Evolutionary conservation across 768 basidiomycete genomes (phyloP).

Genomic region (Termitomyces heimii): DNA sequence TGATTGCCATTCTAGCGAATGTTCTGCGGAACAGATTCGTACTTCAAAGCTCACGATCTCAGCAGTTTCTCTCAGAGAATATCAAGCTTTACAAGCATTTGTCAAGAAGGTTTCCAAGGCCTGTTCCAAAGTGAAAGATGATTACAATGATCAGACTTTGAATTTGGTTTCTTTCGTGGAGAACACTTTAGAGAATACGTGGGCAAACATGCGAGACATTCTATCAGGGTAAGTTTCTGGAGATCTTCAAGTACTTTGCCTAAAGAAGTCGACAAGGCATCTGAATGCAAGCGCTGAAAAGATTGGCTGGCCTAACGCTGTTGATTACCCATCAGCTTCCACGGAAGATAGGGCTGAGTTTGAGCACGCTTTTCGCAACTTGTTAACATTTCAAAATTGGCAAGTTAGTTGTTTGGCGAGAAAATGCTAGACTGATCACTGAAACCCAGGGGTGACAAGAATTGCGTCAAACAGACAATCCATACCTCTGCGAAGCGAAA

Average conservation of each 20-base stretch:
- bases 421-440: neutral
- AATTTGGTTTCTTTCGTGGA: conserved; percentile 59
- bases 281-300: conserved; percentile 63
- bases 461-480: conserved; percentile 18
- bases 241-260: neutral
- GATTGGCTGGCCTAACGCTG: conserved; percentile 79
- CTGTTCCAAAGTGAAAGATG: conserved; percentile 42
- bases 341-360: conserved; percentile 55
- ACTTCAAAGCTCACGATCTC: conserved; percentile 31
- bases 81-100: conserved; percentile 57
- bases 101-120: conserved; percentile 41
- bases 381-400: conserved; percentile 76
- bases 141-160: conserved; percentile 41
- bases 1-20: conserved; percentile 38
- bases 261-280: conserved; percentile 33
- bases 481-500: conserved; percentile 31
- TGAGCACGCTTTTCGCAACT: conserved; percentile 70
- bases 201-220: conserved; percentile 64
- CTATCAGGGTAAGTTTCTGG: conserved; percentile 51
- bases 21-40: conserved; percentile 48
- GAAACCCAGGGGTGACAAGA: conserved; percentile 42
- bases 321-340: conserved; percentile 54
- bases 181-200: conserved; percentile 62
- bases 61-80: conserved; percentile 43
- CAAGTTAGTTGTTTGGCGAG: conserved; percentile 30